These are phyloP conservation scores for Lachancea meyersii DNA, from an alignment of 805 yeast genomes.

Conservation along the genomic window DNA sequence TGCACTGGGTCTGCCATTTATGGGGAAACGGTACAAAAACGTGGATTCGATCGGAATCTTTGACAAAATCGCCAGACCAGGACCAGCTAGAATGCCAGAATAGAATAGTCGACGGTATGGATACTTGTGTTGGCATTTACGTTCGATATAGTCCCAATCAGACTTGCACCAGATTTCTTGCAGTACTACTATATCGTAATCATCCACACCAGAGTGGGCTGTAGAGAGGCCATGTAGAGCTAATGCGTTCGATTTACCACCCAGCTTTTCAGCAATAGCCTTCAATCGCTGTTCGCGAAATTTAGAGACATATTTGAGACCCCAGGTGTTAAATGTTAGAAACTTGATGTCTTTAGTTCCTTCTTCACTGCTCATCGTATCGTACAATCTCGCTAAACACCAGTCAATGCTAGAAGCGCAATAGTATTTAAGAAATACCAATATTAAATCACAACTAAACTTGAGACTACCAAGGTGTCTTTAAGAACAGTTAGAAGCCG, in stretches of 20 bases:
- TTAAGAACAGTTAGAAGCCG: not conserved
- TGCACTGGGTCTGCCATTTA: slow-evolving; percentile 92
- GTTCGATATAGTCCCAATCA: slow-evolving; percentile 68
- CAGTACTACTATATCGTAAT: slow-evolving; percentile 81
- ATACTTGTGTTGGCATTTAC: slow-evolving; percentile 39
- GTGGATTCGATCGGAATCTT: slow-evolving; percentile 77
- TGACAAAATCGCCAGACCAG: slow-evolving; percentile 83
- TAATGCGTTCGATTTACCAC: slow-evolving; percentile 23
- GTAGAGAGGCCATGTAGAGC: slow-evolving; percentile 19
- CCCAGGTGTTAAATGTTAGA: slow-evolving; percentile 81
- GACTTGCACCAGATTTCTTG: slow-evolving; percentile 90
- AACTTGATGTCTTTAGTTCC: slow-evolving; percentile 28
- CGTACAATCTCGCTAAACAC: not conserved
- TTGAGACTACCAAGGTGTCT: not conserved
- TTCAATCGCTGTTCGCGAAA: slow-evolving; percentile 53
- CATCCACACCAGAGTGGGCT: slow-evolving; percentile 16
- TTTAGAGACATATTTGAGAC: slow-evolving; percentile 78
- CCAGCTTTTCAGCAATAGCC: slow-evolving; percentile 68
- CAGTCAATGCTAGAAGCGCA: not conserved
- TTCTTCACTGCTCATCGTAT: slow-evolving; percentile 2
- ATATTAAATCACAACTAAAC: not conserved
- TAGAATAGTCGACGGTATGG: slow-evolving; percentile 67
- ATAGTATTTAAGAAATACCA: not conserved
- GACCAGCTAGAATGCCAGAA: slow-evolving; percentile 86
- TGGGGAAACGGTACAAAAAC: slow-evolving; percentile 76